Percentiles rank a stretch among this genome's conserved stretches.
Evolutionary conservation across 352 stramenopile genomes (phyloP).

Genomic region (Pythium scleroteichum): DNA sequence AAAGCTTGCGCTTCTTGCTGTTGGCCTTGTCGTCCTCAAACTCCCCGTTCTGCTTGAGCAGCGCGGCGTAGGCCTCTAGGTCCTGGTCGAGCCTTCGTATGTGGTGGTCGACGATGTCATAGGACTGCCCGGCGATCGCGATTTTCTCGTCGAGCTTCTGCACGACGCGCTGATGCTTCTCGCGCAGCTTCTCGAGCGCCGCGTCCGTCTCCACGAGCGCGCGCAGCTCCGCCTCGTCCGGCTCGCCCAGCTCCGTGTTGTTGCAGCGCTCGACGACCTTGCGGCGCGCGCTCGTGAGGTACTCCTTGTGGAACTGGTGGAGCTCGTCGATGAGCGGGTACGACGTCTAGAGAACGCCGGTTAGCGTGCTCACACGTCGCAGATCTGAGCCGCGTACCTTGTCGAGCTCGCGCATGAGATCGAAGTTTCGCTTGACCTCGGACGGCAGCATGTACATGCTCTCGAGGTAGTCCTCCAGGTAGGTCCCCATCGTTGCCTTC

Average conservation of each 20-base stretch:
- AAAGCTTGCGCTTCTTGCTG: slow-evolving; percentile 56
- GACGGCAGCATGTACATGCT: slow-evolving; percentile 90
- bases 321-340: slow-evolving; percentile 81
- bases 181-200: slow-evolving; percentile 39
- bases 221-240: slow-evolving; percentile 63
- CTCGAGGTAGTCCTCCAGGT: slow-evolving; percentile 87
- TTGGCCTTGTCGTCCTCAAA: slow-evolving; percentile 71
- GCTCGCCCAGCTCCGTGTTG: slow-evolving; percentile 46
- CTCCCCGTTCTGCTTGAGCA: slow-evolving; percentile 78
- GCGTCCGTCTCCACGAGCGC: slow-evolving; percentile 65
- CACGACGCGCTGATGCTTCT: slow-evolving; percentile 70
- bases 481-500: slow-evolving; percentile 66
- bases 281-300: slow-evolving; percentile 57
- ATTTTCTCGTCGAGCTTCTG: slow-evolving; percentile 90
- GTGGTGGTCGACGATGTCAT: slow-evolving; percentile 87
- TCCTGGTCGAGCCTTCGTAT: slow-evolving; percentile 81
- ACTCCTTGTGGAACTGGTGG: slow-evolving; percentile 59
- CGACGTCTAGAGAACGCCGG: slow-evolving; percentile 60
- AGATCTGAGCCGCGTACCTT: slow-evolving; percentile 44
- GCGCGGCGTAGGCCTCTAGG: slow-evolving; percentile 65
- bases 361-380: not conserved
- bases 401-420: slow-evolving; percentile 87
- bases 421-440: slow-evolving; percentile 90
- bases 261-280: slow-evolving; percentile 65
- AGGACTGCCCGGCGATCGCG: slow-evolving; percentile 82